Evolutionary conservation across 768 basidiomycete species (phyloP), one percentile per base, ranked within the genome.

Genomic region (Boletus vinaceobasis): DNA sequence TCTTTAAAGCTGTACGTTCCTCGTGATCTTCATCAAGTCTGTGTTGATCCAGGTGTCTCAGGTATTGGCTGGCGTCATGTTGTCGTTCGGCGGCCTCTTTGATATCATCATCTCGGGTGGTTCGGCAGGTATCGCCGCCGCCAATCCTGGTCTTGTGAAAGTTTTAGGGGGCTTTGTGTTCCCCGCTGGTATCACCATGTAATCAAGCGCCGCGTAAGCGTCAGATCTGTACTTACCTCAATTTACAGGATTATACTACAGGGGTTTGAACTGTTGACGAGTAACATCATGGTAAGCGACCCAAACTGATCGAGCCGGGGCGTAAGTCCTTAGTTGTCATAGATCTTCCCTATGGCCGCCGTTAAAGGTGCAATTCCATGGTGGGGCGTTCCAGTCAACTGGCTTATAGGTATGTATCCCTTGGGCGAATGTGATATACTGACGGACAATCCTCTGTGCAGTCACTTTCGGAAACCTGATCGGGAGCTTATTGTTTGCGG

Each of bases 121-220:
- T 7, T 78, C 87, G 0, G 65, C 73, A 0, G 77, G 73, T 1
- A 62, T 89, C 29, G 78, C 69, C 21, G 46, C 69, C 33, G 73
- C 71, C 53, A 85, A 87, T 55, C 87, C 87, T 2, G 87, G 87
- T 19, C 70, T 89, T 10, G 82, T 86, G 43, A 88, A 85, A 64
- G 58, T 87, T 31, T 68, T 89, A 3, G 78, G 78, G 17, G 87
- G 84, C 15, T 80, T 87, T 44, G 83, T 89, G 26, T 89, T 89
- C 67, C 87, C 87, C 9, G 84, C 86, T 2, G 87, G 87, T 64
- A 80, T 89, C 74, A 83, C 86, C 51, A 89, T 89, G 87, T 88
- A 61, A 56, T 76, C 56, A 13, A n/a, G 13, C 7, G 1, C 8
- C 7, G 7, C 4, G 7, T 29, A 17, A 37, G 38, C 4, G 26